Evolutionary conservation across 305 asterid species (phyloP).

Genomic region (Fraxinus ornus): DNA sequence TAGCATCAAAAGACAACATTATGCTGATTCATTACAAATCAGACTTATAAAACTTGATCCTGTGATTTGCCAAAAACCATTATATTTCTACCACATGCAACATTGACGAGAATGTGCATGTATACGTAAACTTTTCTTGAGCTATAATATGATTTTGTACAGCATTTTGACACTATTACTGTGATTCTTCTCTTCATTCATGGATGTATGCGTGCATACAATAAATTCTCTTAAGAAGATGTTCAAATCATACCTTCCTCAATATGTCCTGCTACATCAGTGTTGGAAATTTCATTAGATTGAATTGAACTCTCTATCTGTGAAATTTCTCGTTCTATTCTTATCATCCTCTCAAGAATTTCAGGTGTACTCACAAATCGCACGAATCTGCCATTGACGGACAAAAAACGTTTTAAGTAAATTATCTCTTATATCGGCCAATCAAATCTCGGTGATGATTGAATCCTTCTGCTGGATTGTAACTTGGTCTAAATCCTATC

Average conservation of each 20-base stretch:
- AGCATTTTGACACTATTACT: not conserved
- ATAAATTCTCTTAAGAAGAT: not conserved
- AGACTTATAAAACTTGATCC: not conserved
- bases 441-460: not conserved
- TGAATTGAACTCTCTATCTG: slow-evolving; percentile 74
- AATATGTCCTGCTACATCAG: slow-evolving; percentile 33
- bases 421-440: not conserved
- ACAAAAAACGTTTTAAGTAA: slow-evolving; percentile 5
- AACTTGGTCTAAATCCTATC: slow-evolving; percentile 3
- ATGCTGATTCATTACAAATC: slow-evolving; percentile 11
- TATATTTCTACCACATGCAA: not conserved
- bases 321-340: slow-evolving; percentile 62
- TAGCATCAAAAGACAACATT: not conserved
- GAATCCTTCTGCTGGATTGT: slow-evolving; percentile 7
- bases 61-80: not conserved
- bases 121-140: not conserved
- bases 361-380: slow-evolving; percentile 85
- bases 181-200: not conserved
- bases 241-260: slow-evolving; percentile 46
- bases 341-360: slow-evolving; percentile 72
- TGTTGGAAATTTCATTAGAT: slow-evolving; percentile 40
- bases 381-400: slow-evolving; percentile 55
- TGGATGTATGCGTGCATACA: not conserved
- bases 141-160: not conserved
- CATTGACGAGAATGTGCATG: not conserved